Base-by-base conservation (phyloP, 208 protist genomes). In the Leishmania tarentolae region DNA sequence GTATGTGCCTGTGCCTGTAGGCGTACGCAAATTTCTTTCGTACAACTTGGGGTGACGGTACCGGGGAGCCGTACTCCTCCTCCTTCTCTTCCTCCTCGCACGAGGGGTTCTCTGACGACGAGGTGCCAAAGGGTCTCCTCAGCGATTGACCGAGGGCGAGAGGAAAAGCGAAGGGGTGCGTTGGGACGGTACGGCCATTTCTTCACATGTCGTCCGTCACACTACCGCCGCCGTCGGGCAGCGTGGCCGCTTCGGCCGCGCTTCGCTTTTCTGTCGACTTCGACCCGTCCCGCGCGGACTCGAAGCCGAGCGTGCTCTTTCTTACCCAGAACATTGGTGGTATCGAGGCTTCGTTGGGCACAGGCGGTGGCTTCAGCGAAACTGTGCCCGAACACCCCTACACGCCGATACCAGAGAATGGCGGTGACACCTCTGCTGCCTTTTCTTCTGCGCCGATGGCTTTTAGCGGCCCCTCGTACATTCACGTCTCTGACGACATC, bases 311-410 rank as follows among this genome's bases (percentile, higher is more conserved):
- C 19, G 79, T 94, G 68, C 87, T 96, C 0, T 61, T 95, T 5
- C 68, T 97, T 4, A 94, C 93, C 7, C 93, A 97, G 80, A 97
- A 97, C 74, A 82, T 97, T 53, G 92, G 93, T 53, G 89, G 87
- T 78, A 89, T 97, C 74, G 87, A 88, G 28, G 85, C 83, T 4
- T 71, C 69, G 4, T 56, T 52, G 40, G 46, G 37, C 40, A 65
- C 44, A 9, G 3, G 35, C 35, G 47, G 17, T 24, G 56, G 44
- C 40, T 46, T 50, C 35, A 61, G 40, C 44, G 71, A 83, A 24
- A 53, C 66, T 9, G 70, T 61, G 17, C 63, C n/a, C 40, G 24
- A 72, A 31, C 5, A 42, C 6, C 68, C 68, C 9, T 42, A 37
- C 37, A 24, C 17, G 2, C 35, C 5, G 68, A 31, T 72, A 42